Conservation (phyloP, 2,329 filamentous ascomycete genomes). For the Aspergillus tanneri region DNA sequence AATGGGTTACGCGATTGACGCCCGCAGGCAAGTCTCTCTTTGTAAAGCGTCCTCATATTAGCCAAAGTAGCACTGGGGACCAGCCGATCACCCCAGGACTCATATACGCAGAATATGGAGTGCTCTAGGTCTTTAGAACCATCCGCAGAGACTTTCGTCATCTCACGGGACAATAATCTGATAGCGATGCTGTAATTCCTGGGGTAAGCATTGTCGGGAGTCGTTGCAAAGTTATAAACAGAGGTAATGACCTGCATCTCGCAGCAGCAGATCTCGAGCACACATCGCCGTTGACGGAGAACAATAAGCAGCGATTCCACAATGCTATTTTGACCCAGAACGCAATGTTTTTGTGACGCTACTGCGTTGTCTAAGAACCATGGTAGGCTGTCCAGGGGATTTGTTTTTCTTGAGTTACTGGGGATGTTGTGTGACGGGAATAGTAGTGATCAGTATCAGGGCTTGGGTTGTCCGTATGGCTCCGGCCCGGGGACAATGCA, state of each 20-base stretch:
- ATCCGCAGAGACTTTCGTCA: background rate
- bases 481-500: background rate
- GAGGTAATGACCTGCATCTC: slow-evolving; percentile 10
- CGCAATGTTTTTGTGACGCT: slow-evolving; percentile 15
- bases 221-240: slow-evolving; percentile 6
- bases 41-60: slow-evolving; percentile 6
- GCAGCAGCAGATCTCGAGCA: slow-evolving; percentile 21
- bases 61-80: background rate
- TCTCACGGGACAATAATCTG: slow-evolving; percentile 14
- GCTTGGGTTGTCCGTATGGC: background rate
- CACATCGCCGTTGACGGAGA: slow-evolving; percentile 21
- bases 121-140: background rate
- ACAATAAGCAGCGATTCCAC: slow-evolving; percentile 17
- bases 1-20: slow-evolving; percentile 17
- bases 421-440: background rate
- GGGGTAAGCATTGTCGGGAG: slow-evolving; percentile 9
- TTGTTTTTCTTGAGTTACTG: background rate
- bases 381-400: slow-evolving; percentile 5
- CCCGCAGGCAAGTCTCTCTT: slow-evolving; percentile 1
- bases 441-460: background rate
- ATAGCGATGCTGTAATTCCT: slow-evolving; percentile 13
- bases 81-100: background rate
- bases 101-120: background rate
- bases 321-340: slow-evolving; percentile 11
- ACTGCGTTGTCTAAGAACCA: slow-evolving; percentile 21